These are phyloP conservation scores for Fusarium xylarioides DNA, from an alignment of 2,329 filamentous ascomycete genomes.

Conservation along the genomic window DNA sequence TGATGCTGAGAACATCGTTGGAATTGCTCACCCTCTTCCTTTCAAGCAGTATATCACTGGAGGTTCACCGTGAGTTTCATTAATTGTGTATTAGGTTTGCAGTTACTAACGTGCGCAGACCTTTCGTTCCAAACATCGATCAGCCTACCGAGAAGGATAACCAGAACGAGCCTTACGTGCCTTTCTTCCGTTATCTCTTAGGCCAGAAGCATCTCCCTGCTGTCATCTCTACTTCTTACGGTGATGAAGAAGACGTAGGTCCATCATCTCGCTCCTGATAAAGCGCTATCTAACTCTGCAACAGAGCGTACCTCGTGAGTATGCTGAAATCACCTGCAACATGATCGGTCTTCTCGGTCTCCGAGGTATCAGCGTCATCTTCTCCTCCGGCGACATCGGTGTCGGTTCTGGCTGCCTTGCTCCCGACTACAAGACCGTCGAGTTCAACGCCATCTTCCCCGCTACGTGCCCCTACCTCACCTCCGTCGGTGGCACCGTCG, in stretches of 20 bases:
- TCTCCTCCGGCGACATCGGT: conserved; percentile 47
- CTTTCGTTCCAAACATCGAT: conserved; percentile 22
- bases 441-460: conserved; percentile 51
- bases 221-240: conserved; percentile 14
- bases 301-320: conserved; percentile 18
- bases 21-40: conserved; percentile 27
- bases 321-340: conserved; percentile 20
- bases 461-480: conserved; percentile 58
- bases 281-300: background rate
- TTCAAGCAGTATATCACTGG: conserved; percentile 31
- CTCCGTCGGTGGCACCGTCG: conserved; percentile 61
- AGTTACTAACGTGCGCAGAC: background rate
- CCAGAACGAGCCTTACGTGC: conserved; percentile 22
- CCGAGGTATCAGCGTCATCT: conserved; percentile 49
- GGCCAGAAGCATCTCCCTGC: conserved; percentile 10
- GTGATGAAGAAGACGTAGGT: conserved; percentile 21
- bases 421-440: conserved; percentile 33
- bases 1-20: conserved; percentile 27
- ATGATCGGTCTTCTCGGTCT: conserved; percentile 19
- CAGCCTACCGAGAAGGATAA: conserved; percentile 19
- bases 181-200: conserved; percentile 16
- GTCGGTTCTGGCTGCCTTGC: conserved; percentile 31
- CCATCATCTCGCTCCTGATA: accelerated
- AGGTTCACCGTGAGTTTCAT: conserved; percentile 1
- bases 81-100: accelerated